Conservation (phyloP, 2,329 filamentous ascomycete species). For the Colletotrichum trifolii region DNA sequence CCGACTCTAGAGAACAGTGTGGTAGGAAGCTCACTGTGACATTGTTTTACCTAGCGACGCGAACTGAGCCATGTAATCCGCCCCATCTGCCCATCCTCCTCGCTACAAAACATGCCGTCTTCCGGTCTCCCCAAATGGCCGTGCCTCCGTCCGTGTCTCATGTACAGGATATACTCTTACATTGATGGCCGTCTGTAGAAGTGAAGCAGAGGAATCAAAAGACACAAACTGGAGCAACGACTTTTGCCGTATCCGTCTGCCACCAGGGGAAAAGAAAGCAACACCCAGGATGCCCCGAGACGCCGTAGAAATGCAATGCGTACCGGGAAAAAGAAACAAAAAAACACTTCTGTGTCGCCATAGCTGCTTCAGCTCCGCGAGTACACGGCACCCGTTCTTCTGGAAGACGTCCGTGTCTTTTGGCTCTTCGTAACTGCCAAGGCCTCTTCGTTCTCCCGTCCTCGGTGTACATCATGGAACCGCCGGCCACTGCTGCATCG, state of each 20-base stretch:
- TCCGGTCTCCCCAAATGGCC: neutral
- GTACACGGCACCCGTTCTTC: constrained; percentile 52
- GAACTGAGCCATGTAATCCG: too few relatives aligned
- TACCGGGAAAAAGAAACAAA: constrained; percentile 1
- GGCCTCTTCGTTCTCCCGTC: constrained; percentile 41
- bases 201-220: constrained; percentile 7
- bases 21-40: too few relatives aligned
- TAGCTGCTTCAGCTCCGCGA: constrained; percentile 20
- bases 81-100: neutral
- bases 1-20: too few relatives aligned
- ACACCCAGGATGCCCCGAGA: neutral
- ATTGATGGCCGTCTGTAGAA: constrained; percentile 14
- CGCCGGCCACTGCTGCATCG: constrained; percentile 44
- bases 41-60: too few relatives aligned
- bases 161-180: constrained; percentile 36
- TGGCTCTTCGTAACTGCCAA: constrained; percentile 50
- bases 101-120: neutral
- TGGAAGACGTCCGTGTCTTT: constrained; percentile 49
- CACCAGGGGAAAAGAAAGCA: neutral
- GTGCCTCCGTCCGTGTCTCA: constrained; percentile 24
- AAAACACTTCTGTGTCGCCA: constrained; percentile 13
- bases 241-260: neutral
- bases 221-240: neutral
- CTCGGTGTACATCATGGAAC: constrained; percentile 43
- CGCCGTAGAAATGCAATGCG: constrained; percentile 30